phyloP scores from a whole-genome alignment of 306 rosid genomes.

The Benincasa hispida region DNA sequence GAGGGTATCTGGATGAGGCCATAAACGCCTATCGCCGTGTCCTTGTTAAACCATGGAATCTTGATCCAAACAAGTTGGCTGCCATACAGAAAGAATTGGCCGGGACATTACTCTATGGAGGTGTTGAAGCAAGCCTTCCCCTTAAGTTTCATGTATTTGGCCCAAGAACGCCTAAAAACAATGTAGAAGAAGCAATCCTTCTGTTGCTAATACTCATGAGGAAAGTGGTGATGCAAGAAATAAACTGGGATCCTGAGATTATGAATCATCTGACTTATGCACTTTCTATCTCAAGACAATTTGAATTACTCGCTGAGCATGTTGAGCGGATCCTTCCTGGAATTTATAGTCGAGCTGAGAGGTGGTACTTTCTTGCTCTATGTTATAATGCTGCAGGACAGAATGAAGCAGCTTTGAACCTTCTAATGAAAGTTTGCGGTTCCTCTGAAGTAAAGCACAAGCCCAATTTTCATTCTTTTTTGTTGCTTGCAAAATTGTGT shows the following conservation, averaged over 20 bases:
- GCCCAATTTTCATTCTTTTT: conserved; percentile 50
- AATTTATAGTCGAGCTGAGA: conserved; percentile 45
- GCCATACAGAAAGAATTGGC: conserved; percentile 59
- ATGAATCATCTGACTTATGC: conserved; percentile 68
- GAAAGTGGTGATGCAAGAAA: conserved; percentile 42
- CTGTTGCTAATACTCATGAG: conserved; percentile 51
- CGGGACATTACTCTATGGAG: conserved; percentile 60
- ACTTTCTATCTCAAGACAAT: conserved; percentile 59
- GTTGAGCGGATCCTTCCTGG: conserved; percentile 78
- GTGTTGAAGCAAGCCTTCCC: conserved; percentile 59
- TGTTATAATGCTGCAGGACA: conserved; percentile 72
- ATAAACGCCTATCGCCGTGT: conserved; percentile 53
- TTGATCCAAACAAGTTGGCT: conserved; percentile 52
- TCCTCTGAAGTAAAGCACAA: conserved; percentile 48
- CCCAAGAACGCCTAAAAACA: conserved; percentile 35
- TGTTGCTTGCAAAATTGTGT: conserved; percentile 67
- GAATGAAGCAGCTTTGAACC: conserved; percentile 54
- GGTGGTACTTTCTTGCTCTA: conserved; percentile 88
- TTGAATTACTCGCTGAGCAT: conserved; percentile 55
- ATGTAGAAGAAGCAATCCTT: conserved; percentile 68
- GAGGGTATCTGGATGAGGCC: conserved; percentile 66
- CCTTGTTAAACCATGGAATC: conserved; percentile 78
- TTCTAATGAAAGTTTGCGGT: conserved; percentile 64
- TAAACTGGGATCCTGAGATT: conserved; percentile 68
- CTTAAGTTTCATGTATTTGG: conserved; percentile 44